Base-by-base conservation (phyloP, 306 rosid species). In the Pyrus communis region DNA sequence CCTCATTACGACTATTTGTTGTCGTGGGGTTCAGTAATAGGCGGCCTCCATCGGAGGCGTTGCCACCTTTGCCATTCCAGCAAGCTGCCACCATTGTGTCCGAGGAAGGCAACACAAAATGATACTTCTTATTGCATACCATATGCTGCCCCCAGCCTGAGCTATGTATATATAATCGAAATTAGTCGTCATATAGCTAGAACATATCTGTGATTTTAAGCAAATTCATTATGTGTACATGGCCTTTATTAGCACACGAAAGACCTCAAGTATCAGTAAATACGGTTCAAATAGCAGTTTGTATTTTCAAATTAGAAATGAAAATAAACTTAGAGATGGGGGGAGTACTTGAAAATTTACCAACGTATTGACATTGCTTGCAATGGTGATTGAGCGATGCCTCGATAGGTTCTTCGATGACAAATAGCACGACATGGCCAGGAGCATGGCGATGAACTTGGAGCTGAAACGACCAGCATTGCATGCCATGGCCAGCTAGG, bases 91-190 rank as follows among this genome's bases (percentile, higher is more conserved):
- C 78, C 78, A 86, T 27, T 61, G 90, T 84, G 74, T 88, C 97
- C 81, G 93, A 89, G 4, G 97, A 89, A 18, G 93, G 93, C 81
- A 94, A 54, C 74, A 94, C n/a, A 33, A 94, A 94, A 79, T 94
- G 97, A 49, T 91, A 92, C 87, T 86, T 90, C 91, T 89, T 91
- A 54, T 89, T 91, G 91, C 97, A 94, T 21, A 90, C 89, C 80
- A 87, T 80, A 81, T 92, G 90, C 33, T 84, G 80, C 2, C 95
- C 98, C 97, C 97, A 94, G 1, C 98, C 97, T 91, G 75, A 81
- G 76, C 75, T 62, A 71, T 57, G 23, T 74, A 30, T n/a, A 31
- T 31, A 64, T 27, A n/a, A 25, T 11, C 19, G 17, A 25, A 30
- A 64, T 64, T 64, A 63, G 68, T 31, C 12, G 18, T 30, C 63